These are phyloP conservation scores for Saccharomyces pastorianus DNA, from an alignment of 1,139 yeast genomes.

Conservation along the genomic window DNA sequence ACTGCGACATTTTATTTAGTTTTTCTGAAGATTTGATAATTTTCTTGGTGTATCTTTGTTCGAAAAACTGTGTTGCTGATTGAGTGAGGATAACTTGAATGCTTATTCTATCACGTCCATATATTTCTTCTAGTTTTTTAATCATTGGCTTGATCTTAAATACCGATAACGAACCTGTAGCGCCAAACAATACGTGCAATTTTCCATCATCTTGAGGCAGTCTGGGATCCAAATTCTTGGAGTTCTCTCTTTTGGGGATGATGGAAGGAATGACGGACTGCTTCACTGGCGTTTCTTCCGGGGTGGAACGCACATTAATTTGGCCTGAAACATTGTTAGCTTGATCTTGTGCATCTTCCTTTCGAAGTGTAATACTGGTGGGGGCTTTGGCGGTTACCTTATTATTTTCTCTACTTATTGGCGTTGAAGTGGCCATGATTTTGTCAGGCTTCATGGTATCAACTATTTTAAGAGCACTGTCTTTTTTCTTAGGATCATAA, in stretches of 20 bases:
- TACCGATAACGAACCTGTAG: slow-evolving; percentile 79
- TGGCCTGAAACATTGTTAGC: neutral
- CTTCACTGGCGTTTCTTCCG: neutral
- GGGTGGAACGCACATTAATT: neutral
- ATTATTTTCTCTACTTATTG: neutral
- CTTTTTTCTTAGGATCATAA: neutral
- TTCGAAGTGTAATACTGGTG: slow-evolving; percentile 12
- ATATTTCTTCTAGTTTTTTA: slow-evolving; percentile 66
- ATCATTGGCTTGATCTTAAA: slow-evolving; percentile 67
- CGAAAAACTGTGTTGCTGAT: slow-evolving; percentile 72
- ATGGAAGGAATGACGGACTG: slow-evolving; percentile 7
- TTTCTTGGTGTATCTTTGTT: slow-evolving; percentile 32
- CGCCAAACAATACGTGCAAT: slow-evolving; percentile 74
- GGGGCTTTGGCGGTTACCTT: slow-evolving; percentile 2
- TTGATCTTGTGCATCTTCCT: neutral
- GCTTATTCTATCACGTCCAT: slow-evolving; percentile 57
- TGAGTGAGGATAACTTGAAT: slow-evolving; percentile 75
- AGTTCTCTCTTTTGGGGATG: slow-evolving; percentile 36
- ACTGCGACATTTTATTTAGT: neutral
- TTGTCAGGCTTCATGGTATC: neutral
- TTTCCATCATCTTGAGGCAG: slow-evolving; percentile 86
- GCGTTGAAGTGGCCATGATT: neutral
- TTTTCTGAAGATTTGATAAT: slow-evolving; percentile 6
- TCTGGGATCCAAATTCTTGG: slow-evolving; percentile 59
- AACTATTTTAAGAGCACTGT: neutral